phyloP scores from a whole-genome alignment of 163 green algal genomes.

The Smithsoniella earleae region DNA sequence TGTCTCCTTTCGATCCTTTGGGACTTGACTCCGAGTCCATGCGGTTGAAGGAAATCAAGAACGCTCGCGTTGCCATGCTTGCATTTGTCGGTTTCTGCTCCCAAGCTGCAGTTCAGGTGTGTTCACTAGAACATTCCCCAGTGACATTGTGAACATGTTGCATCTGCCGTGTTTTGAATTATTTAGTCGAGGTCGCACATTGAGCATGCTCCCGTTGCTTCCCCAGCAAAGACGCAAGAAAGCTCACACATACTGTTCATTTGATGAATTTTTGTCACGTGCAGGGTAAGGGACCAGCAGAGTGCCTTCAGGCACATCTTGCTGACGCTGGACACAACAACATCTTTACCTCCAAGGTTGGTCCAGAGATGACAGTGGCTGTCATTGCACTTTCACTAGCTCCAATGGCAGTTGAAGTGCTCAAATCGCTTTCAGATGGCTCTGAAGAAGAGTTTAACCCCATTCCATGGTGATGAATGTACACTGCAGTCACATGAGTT shows the following conservation, averaged over 20 bases:
- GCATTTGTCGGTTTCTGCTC: slow-evolving; percentile 77
- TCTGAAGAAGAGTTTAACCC: slow-evolving; percentile 47
- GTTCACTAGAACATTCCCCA: no score
- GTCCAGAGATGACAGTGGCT: slow-evolving; percentile 57
- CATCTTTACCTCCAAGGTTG: slow-evolving; percentile 78
- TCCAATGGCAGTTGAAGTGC: slow-evolving; percentile 72
- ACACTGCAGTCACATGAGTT: no score
- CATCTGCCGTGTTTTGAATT: no score
- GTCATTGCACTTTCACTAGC: slow-evolving; percentile 58
- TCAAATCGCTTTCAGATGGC: slow-evolving; percentile 53
- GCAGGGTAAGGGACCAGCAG: slow-evolving; percentile 64
- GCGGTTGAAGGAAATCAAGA: slow-evolving; percentile 81
- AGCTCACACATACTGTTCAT: no score
- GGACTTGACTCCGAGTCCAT: slow-evolving; percentile 59
- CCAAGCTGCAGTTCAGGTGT: slow-evolving; percentile 53
- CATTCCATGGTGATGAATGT: slow-evolving; percentile 54
- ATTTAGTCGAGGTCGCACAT: no score
- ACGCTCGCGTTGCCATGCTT: slow-evolving; percentile 76
- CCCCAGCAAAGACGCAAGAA: no score
- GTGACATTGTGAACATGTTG: not conserved
- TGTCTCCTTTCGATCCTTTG: slow-evolving; percentile 70
- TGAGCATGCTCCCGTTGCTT: no score
- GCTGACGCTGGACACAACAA: slow-evolving; percentile 77
- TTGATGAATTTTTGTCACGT: no score
- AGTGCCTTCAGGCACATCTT: slow-evolving; percentile 65